Conservation (phyloP, 2,329 filamentous ascomycete genomes). For the Verticillium klebahnii region DNA sequence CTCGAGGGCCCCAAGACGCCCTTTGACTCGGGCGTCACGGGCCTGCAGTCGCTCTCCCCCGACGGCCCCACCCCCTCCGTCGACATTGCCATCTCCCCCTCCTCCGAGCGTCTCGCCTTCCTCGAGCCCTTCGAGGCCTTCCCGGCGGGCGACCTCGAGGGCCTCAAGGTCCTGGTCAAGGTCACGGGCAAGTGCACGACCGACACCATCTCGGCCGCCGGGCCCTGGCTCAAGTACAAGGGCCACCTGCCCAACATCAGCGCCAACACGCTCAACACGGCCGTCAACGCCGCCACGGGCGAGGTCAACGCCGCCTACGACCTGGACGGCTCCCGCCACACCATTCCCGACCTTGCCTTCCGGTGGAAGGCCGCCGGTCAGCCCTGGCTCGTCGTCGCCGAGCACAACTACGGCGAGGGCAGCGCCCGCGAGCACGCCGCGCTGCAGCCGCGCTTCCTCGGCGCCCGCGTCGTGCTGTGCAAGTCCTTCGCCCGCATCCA, state of each 20-base stretch:
- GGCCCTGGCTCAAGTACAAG: conserved; percentile 99
- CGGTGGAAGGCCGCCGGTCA: conserved; percentile 72
- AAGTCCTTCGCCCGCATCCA: conserved; percentile 92
- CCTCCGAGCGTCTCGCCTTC: conserved; percentile 84
- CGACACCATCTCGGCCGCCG: conserved; percentile 95
- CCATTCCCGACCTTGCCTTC: conserved; percentile 83
- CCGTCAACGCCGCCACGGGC: conserved; percentile 84
- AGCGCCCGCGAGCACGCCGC: conserved; percentile 87
- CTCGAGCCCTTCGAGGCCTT: conserved; percentile 89
- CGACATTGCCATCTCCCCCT: conserved; percentile 73
- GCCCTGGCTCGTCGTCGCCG: conserved; percentile 91
- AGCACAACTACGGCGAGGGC: conserved; percentile 96
- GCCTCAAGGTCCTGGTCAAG: conserved; percentile 87
- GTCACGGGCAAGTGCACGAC: conserved; percentile 97
- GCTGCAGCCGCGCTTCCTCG: conserved; percentile 85
- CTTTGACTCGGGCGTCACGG: conserved; percentile 74
- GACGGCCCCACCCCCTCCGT: conserved; percentile 52
- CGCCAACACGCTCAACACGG: conserved; percentile 95
- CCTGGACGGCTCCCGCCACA: conserved; percentile 65
- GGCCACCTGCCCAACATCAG: conserved; percentile 97
- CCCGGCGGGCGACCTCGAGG: conserved; percentile 67
- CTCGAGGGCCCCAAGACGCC: conserved; percentile 55
- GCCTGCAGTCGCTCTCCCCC: conserved; percentile 70
- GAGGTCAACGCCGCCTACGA: conserved; percentile 94
- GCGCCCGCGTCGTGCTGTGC: conserved; percentile 74